Evolutionary conservation across 768 basidiomycete genomes (phyloP).

Genomic region (Coprinopsis cinerea): DNA sequence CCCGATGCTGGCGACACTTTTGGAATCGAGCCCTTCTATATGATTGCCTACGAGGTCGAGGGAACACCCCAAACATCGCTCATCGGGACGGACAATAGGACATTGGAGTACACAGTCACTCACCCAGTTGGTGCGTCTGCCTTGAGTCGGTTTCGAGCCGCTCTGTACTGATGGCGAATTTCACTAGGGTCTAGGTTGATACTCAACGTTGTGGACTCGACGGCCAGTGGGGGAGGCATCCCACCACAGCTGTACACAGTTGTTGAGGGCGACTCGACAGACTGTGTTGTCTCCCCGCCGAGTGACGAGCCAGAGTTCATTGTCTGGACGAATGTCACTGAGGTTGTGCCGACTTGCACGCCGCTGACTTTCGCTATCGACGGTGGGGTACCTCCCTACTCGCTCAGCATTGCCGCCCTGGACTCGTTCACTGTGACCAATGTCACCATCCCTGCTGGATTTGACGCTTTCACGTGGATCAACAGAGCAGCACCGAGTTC

Average conservation of each 20-base stretch:
- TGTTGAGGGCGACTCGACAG: slow-evolving; percentile 26
- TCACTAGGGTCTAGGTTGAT: slow-evolving; percentile 36
- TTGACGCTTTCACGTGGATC: slow-evolving; percentile 36
- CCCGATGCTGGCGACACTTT: slow-evolving; percentile 13
- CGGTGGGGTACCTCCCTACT: slow-evolving; percentile 42
- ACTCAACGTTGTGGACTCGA: slow-evolving; percentile 38
- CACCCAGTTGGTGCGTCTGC: slow-evolving; percentile 32
- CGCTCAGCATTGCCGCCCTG: slow-evolving; percentile 31
- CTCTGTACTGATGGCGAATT: background rate
- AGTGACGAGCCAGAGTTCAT: slow-evolving; percentile 24
- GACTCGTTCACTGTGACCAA: slow-evolving; percentile 36
- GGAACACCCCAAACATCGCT: slow-evolving; percentile 28
- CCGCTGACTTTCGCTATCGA: slow-evolving; percentile 41
- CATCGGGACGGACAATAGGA: slow-evolving; percentile 27
- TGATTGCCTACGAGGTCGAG: slow-evolving; percentile 34
- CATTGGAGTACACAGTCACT: slow-evolving; percentile 32
- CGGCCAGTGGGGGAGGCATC: slow-evolving; percentile 37
- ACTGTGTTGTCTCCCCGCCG: slow-evolving; percentile 23
- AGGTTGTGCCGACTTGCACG: slow-evolving; percentile 33
- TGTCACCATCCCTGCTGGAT: slow-evolving; percentile 30
- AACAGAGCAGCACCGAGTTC: slow-evolving; percentile 33
- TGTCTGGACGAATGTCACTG: slow-evolving; percentile 33
- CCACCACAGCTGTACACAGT: slow-evolving; percentile 21
- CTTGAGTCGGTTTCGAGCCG: background rate
- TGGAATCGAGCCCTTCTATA: slow-evolving; percentile 32